Evolutionary conservation across 805 yeast genomes (phyloP).

Genomic region (Barnettozyma sucrosica): DNA sequence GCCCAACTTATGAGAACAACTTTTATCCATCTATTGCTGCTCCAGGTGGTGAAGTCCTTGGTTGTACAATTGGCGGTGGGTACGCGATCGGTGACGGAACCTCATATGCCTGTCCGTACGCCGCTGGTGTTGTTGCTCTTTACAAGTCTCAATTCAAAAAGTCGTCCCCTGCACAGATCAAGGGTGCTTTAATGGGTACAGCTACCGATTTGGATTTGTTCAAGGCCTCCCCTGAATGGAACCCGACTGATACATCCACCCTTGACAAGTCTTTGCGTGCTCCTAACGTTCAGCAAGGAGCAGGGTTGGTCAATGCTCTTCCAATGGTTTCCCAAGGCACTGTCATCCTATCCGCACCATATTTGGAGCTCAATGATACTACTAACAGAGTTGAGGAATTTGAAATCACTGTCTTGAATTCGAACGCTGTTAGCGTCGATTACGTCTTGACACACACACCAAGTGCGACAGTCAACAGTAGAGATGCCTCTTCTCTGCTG

Average conservation of each 20-base stretch:
- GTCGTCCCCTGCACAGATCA: conserved; percentile 8
- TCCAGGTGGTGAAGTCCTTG: background rate
- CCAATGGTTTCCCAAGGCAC: too few relatives aligned
- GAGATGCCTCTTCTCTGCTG: too few relatives aligned
- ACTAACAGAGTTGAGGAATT: too few relatives aligned
- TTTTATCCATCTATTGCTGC: conserved; percentile 12
- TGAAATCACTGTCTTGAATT: too few relatives aligned
- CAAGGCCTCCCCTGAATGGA: too few relatives aligned
- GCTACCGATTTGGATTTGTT: too few relatives aligned
- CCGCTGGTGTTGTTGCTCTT: conserved; percentile 15
- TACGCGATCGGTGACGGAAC: conserved; percentile 12
- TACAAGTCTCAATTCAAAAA: conserved; percentile 3
- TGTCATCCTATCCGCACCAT: too few relatives aligned
- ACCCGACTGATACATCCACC: too few relatives aligned
- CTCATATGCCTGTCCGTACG: conserved; percentile 14
- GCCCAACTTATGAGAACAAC: conserved; percentile 12
- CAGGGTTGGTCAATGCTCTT: too few relatives aligned
- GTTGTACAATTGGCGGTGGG: conserved; percentile 6
- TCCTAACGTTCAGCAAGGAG: too few relatives aligned
- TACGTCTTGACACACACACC: conserved; percentile 4
- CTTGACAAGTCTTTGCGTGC: too few relatives aligned
- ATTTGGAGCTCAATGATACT: too few relatives aligned
- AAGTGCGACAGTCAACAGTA: background rate
- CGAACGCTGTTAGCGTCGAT: background rate
- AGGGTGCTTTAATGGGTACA: background rate